Evolutionary conservation across 352 stramenopile species (phyloP).

Genomic region (Thalassiosira exigua): DNA sequence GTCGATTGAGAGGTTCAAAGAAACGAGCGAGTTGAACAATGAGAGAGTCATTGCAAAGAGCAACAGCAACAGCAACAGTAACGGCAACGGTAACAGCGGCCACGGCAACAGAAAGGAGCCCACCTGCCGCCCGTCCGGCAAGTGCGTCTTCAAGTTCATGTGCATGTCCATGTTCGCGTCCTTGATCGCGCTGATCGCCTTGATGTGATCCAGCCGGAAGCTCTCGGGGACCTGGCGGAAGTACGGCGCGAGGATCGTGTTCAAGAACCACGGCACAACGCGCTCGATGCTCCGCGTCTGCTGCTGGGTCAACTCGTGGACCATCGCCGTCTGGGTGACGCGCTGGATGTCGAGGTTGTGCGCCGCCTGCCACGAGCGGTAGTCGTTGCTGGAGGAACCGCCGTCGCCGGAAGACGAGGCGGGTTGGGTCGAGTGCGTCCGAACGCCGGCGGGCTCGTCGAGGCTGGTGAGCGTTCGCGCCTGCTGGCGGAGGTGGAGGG

Average conservation of each 20-base stretch:
- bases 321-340: conserved; percentile 80
- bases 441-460: conserved; percentile 1
- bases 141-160: conserved; percentile 80
- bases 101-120: too few relatives aligned
- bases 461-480: conserved; percentile 3
- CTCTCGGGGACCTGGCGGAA: conserved; percentile 80
- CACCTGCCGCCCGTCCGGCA: conserved; percentile 70
- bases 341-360: conserved; percentile 81
- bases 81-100: too few relatives aligned
- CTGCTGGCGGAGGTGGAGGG: conserved; percentile 21
- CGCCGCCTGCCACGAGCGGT: conserved; percentile 69
- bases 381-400: conserved; percentile 5
- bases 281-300: conserved; percentile 72
- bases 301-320: conserved; percentile 83
- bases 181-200: conserved; percentile 70
- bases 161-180: conserved; percentile 78
- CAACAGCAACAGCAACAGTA: too few relatives aligned
- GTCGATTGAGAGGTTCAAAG: background rate
- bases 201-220: conserved; percentile 80
- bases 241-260: conserved; percentile 82
- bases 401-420: background rate
- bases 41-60: too few relatives aligned
- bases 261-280: conserved; percentile 86
- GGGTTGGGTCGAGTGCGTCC: background rate
- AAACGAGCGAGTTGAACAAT: background rate